phyloP scores from a whole-genome alignment of 176 grass and related monocot species.

The Phragmites australis region DNA sequence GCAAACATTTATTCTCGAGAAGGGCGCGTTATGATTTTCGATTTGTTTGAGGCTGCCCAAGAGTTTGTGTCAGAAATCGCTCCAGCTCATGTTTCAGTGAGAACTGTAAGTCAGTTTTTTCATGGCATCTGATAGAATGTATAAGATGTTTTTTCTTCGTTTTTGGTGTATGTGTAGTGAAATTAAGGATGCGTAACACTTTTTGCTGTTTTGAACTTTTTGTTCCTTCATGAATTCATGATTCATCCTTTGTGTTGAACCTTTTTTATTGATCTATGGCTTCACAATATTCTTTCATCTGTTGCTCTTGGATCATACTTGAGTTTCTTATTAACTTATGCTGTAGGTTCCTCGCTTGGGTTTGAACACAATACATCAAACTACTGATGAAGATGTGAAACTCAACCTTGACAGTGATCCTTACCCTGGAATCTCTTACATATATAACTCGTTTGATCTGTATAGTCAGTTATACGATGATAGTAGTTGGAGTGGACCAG shows the following conservation, averaged over 20 bases:
- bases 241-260: not conserved
- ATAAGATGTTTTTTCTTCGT: conserved; percentile 8
- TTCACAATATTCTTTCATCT: not conserved
- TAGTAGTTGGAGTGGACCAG: conserved; percentile 55
- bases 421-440: conserved; percentile 50
- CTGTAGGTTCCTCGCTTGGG: conserved; percentile 56
- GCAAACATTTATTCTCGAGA: conserved; percentile 89
- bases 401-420: conserved; percentile 32
- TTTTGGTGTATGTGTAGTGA: not conserved
- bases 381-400: conserved; percentile 26
- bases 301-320: conserved; percentile 27
- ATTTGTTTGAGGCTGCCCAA: conserved; percentile 95
- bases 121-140: conserved; percentile 16
- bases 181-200: not conserved
- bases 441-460: conserved; percentile 70
- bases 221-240: not conserved
- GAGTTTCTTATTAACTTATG: conserved; percentile 35
- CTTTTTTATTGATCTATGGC: conserved; percentile 1
- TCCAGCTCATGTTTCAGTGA: conserved; percentile 44
- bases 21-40: conserved; percentile 94
- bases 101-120: conserved; percentile 57
- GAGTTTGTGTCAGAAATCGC: conserved; percentile 89
- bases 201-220: conserved; percentile 2
- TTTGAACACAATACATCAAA: conserved; percentile 29
- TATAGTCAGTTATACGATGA: conserved; percentile 79